A percentile compares a stretch with the other conserved stretches of the same genome.
phyloP scores from a whole-genome alignment of 2,329 filamentous ascomycete species.

The Trichoderma harzianum region DNA sequence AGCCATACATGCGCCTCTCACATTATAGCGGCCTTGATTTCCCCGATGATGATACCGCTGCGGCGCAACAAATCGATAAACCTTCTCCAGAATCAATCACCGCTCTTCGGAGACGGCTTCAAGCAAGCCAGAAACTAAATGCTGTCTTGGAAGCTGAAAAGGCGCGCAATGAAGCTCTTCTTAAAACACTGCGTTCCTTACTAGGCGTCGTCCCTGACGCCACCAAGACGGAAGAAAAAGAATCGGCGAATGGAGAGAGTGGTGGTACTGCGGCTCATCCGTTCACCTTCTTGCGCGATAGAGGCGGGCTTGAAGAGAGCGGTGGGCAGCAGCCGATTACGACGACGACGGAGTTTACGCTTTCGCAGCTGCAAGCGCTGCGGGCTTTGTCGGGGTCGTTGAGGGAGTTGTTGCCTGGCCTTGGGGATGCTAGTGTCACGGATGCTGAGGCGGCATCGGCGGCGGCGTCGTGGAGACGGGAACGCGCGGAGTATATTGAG shows the following conservation, averaged over 20 bases:
- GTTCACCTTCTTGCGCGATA: constrained; percentile 58
- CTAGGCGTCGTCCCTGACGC: constrained; percentile 33
- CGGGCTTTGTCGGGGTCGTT: constrained; percentile 61
- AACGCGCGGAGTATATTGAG: constrained; percentile 81
- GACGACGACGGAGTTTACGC: constrained; percentile 72
- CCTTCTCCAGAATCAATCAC: constrained; percentile 67
- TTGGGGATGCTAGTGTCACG: constrained; percentile 42
- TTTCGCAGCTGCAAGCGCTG: constrained; percentile 79
- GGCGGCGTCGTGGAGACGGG: constrained; percentile 58
- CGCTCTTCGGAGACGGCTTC: constrained; percentile 67
- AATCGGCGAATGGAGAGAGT: constrained; percentile 17
- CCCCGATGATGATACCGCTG: constrained; percentile 1
- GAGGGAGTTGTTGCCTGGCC: constrained; percentile 61
- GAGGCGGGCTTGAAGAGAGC: constrained; percentile 48
- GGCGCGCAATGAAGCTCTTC: constrained; percentile 67
- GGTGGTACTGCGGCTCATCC: constrained; percentile 22
- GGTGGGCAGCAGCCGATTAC: constrained; percentile 56
- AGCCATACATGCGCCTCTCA: constrained; percentile 73
- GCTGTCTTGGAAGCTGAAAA: constrained; percentile 66
- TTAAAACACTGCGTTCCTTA: constrained; percentile 57
- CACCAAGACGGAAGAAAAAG: constrained; percentile 2
- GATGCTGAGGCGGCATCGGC: constrained; percentile 26
- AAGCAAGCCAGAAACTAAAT: constrained; percentile 76
- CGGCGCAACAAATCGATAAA: constrained; percentile 23
- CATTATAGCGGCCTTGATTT: constrained; percentile 75